These are phyloP conservation scores for Paracamarosporium sp. DNA, from an alignment of 2,329 filamentous ascomycete genomes.

Conservation along the genomic window DNA sequence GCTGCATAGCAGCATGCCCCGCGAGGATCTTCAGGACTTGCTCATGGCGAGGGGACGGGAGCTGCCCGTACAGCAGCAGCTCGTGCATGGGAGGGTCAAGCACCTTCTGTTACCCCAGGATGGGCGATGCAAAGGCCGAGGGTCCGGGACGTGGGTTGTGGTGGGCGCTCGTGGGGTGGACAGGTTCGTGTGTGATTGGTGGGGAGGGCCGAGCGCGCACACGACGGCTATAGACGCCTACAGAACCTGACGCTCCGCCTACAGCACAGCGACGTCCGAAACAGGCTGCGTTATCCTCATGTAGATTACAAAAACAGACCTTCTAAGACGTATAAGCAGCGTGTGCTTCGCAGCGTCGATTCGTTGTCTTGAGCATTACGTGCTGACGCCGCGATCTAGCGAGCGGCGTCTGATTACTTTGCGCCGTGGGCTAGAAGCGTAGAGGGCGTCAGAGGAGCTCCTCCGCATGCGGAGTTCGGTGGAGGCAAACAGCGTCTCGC, in stretches of 20 bases:
- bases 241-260: too few relatives aligned
- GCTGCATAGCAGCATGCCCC: slow-evolving; percentile 67
- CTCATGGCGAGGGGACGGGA: slow-evolving; percentile 63
- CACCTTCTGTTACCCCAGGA: slow-evolving; percentile 3
- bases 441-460: slow-evolving; percentile 13
- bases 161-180: slow-evolving; percentile 34
- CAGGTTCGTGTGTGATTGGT: slow-evolving; percentile 34
- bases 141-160: slow-evolving; percentile 19
- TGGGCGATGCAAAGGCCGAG: slow-evolving; percentile 33
- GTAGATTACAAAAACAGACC: too few relatives aligned
- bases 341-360: neutral
- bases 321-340: too few relatives aligned
- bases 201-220: slow-evolving; percentile 17
- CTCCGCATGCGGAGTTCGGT: slow-evolving; percentile 23
- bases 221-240: slow-evolving; percentile 10
- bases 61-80: slow-evolving; percentile 66
- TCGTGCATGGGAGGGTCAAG: slow-evolving; percentile 61
- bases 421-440: slow-evolving; percentile 19
- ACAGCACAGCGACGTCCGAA: too few relatives aligned
- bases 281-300: too few relatives aligned
- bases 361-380: neutral
- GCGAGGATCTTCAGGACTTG: slow-evolving; percentile 68
- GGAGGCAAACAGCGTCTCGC: slow-evolving; percentile 10
- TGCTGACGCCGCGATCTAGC: slow-evolving; percentile 19
- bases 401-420: slow-evolving; percentile 13